Evolutionary conservation across 2,329 filamentous ascomycete genomes (phyloP), one percentile per base, ranked within the genome.

Genomic region (Scytalidium sp.): DNA sequence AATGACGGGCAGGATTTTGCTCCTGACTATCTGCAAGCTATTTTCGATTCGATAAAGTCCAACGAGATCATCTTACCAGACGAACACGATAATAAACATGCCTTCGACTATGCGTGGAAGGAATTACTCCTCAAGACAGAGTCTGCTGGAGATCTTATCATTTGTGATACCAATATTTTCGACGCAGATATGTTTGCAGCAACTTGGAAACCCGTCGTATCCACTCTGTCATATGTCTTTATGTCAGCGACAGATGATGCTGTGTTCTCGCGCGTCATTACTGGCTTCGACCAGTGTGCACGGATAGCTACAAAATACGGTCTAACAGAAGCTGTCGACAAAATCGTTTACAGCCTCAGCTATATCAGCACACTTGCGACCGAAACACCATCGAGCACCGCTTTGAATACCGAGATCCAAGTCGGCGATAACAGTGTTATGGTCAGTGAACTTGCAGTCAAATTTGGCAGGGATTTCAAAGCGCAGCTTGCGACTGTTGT

Each of bases 181-280:
- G 95, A 99, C 68, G 90, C 92, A 3, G 92, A 99, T 65, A 97
- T 99, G 90, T 99, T 99, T 67, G 85, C 88, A 50, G 88, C 91
- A 19, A 97, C 92, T 1, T 99, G 95, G 94, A 91, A 84, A 65
- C 93, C 95, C 0, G 91, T 99, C 45, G 80, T 99, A 32, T 92
- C 94, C 3, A 97, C 95, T 0, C 75, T 99, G 48, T 95, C 94
- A 11, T 99, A 97, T 64, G 94, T 99, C 3, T 99, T 99, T 73
- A 96, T 97, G 87, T 97, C 93, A 29, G 95, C 95, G 15, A 96
- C 91, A 0, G 95, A 99, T 63, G 94, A 99, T 66, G 83, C 93
- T 1, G 94, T 99, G 3, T 99, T 96, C 65, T 90, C 90, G 29
- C 84, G 94, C 52, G 88, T 99, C 17, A 90, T 97, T 22, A 89